These are phyloP conservation scores for Erodium maritimum DNA, from an alignment of 345 rosid species.

Conservation along the genomic window DNA sequence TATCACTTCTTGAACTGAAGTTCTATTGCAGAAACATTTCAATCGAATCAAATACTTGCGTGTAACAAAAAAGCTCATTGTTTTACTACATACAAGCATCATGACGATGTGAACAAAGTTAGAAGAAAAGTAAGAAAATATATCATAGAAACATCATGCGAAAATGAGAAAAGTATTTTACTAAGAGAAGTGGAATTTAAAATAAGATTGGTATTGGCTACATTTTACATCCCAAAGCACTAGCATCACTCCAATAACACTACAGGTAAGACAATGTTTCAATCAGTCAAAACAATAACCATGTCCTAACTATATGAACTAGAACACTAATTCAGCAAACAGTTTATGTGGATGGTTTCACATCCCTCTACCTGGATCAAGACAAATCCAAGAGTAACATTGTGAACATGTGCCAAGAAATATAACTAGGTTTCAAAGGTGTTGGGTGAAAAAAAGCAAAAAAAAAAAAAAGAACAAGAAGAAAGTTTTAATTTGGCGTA, in stretches of 20 bases:
- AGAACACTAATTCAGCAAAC: no score
- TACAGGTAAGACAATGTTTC: no score
- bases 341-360: no score
- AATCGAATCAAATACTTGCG: conserved; percentile 13
- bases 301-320: no score
- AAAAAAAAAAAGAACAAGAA: no score
- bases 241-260: background rate
- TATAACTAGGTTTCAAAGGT: background rate
- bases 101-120: background rate
- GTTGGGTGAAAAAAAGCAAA: background rate
- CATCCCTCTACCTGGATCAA: no score
- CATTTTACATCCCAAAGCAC: background rate
- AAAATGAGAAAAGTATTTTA: background rate
- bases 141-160: background rate
- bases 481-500: no score
- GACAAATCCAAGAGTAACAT: no score
- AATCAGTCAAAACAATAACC: no score
- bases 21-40: conserved; percentile 39
- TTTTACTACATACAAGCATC: background rate
- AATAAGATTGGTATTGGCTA: background rate
- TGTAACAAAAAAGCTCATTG: background rate
- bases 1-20: conserved; percentile 52
- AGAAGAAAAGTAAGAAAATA: background rate
- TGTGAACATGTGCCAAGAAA: no score
- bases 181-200: background rate